phyloP scores from a whole-genome alignment of 352 stramenopile genomes.

The Phytopythium oedochilum region DNA sequence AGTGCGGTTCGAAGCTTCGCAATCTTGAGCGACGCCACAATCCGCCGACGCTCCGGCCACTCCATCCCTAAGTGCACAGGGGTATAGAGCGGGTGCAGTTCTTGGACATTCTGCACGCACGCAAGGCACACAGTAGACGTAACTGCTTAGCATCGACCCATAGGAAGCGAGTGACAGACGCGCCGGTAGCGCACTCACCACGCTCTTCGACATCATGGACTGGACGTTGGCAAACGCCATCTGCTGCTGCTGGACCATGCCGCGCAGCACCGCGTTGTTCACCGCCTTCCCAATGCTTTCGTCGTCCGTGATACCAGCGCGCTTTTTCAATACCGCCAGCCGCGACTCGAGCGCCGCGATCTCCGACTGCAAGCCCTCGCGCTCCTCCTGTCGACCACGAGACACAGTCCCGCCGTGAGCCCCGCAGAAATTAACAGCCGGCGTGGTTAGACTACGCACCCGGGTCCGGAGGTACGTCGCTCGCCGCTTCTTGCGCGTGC shows the following conservation, averaged over 20 bases:
- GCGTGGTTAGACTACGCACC: not conserved
- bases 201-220: slow-evolving; percentile 3
- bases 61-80: slow-evolving; percentile 21
- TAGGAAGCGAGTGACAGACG: too few relatives aligned
- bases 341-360: slow-evolving; percentile 27
- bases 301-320: not conserved
- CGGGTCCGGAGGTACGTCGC: not conserved
- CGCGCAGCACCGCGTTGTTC: not conserved
- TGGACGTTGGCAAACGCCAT: not conserved
- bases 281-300: not conserved
- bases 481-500: not conserved
- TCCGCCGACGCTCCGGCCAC: slow-evolving; percentile 11
- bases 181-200: not conserved
- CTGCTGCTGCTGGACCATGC: slow-evolving; percentile 2
- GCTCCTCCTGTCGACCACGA: slow-evolving; percentile 13
- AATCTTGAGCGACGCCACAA: slow-evolving; percentile 10
- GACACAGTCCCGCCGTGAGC: not conserved
- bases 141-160: not conserved
- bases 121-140: not conserved
- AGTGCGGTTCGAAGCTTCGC: slow-evolving; percentile 15
- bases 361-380: slow-evolving; percentile 17
- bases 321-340: slow-evolving; percentile 24
- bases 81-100: slow-evolving; percentile 18
- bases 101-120: slow-evolving; percentile 13
- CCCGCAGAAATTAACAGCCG: too few relatives aligned